Evolutionary conservation across 768 basidiomycete species (phyloP), one percentile per base, ranked within the genome.

Genomic region (Arthromyces matolae): DNA sequence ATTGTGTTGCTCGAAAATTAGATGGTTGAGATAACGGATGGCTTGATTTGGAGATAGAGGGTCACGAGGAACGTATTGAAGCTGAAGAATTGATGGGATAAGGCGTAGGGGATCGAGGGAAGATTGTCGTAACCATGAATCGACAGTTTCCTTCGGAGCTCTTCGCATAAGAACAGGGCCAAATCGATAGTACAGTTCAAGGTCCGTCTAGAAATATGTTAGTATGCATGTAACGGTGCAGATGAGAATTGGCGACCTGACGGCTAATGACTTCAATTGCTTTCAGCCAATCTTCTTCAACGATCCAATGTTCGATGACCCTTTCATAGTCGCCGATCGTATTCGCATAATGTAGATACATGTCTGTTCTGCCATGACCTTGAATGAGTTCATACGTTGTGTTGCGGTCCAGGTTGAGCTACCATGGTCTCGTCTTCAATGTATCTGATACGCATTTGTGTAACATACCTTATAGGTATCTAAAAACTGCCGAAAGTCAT

Each of bases 371-470:
- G 2, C 96, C 96, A 63, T 99, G 95, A 5, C 86, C 84, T 65
- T 89, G 85, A 46, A 97, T 94, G 23, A 98, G 79, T 52, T 96
- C 94, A 62, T 94, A 98, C 3, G 90, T 78, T 4, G 93, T 93
- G 42, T 80, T 75, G 9, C 79, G 79, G 55, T 97, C 89, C 28
- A 99, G 75, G 64, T 94, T 87, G 54, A 73, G 77, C 93, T 96
- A n/a, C n/a, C n/a, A n/a, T n/a, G n/a, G 48, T n/a, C 8, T 22
- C 28, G 41, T n/a, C 19, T 20, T 25, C 5, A 3, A 24, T 31
- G 1, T 10, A 27, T 12, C 20, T 16, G 14, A 16, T 34, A 13
- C 8, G n/a, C 13, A 13, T 8, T 3, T 13, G n/a, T 19, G 27
- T 10, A 35, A 53, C 70, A 45, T 35, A 90, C 94, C 79, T 90